Conservation (phyloP, 2,329 filamentous ascomycete genomes). For the Rugonectria rugulosa region DNA sequence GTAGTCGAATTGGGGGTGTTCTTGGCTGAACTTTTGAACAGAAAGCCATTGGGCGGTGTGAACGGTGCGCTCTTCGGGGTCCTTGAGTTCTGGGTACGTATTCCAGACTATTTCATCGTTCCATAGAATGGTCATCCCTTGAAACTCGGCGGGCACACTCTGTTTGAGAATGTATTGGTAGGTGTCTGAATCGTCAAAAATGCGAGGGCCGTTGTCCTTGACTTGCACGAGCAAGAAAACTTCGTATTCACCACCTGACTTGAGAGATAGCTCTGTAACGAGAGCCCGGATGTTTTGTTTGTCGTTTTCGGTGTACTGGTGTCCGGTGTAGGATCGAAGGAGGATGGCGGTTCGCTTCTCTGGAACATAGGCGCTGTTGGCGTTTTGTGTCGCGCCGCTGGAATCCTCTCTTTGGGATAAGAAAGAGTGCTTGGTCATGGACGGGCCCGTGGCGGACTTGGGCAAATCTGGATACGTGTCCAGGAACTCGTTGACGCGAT, state of each 20-base stretch:
- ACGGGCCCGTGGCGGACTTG: conserved; percentile 22
- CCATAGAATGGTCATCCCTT: conserved; percentile 76
- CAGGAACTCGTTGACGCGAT: conserved; percentile 53
- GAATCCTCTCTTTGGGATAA: conserved; percentile 20
- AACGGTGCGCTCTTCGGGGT: conserved; percentile 61
- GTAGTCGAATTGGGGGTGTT: conserved; percentile 81
- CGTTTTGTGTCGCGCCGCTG: conserved; percentile 1
- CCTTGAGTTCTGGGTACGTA: conserved; percentile 79
- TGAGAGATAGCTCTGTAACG: conserved; percentile 77
- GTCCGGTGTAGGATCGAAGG: conserved; percentile 78
- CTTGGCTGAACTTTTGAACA: conserved; percentile 77
- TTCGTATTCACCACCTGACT: conserved; percentile 81
- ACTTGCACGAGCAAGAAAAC: conserved; percentile 83
- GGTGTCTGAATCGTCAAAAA: conserved; percentile 65
- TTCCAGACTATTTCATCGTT: conserved; percentile 76
- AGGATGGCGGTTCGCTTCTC: conserved; percentile 75
- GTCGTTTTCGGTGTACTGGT: conserved; percentile 80
- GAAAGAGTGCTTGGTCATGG: conserved; percentile 20
- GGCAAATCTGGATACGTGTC: conserved; percentile 49
- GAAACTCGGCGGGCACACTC: conserved; percentile 74
- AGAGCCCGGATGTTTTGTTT: conserved; percentile 80
- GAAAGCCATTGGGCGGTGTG: conserved; percentile 73
- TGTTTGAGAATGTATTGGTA: conserved; percentile 68
- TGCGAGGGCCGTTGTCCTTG: conserved; percentile 66
- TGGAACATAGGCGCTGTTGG: conserved; percentile 28